Evolutionary conservation across 306 rosid species (phyloP).

Genomic region (Castanea sativa): DNA sequence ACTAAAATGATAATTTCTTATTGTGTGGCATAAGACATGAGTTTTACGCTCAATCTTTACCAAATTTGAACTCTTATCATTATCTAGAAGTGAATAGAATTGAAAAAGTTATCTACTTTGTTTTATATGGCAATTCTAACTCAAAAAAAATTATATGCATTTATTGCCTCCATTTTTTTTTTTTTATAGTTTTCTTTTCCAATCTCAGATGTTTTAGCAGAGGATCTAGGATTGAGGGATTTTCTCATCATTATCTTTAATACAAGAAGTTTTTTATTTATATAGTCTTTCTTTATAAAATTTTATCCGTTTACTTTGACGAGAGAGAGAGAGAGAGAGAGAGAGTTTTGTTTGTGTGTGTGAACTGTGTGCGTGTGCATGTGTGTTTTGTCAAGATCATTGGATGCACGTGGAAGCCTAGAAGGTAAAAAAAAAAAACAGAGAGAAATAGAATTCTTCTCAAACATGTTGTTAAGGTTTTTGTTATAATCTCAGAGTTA

Average conservation of each 20-base stretch:
- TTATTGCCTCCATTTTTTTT: neutral
- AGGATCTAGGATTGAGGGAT: conserved; percentile 32
- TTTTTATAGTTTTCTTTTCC: neutral
- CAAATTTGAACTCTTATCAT: too few relatives aligned
- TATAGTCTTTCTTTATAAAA: neutral
- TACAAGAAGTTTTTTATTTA: neutral
- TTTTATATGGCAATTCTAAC: neutral
- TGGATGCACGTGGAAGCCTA: conserved; percentile 58
- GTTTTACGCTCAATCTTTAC: too few relatives aligned
- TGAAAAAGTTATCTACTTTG: neutral
- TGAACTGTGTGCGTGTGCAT: neutral
- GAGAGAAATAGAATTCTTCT: conserved; percentile 18
- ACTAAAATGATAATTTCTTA: too few relatives aligned
- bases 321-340: conserved; percentile 22
- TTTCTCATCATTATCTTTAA: conserved; percentile 7
- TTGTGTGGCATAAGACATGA: too few relatives aligned
- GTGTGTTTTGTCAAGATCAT: conserved; percentile 48
- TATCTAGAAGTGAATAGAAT: too few relatives aligned
- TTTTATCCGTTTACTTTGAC: conserved; percentile 24
- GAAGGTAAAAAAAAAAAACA: conserved; percentile 19
- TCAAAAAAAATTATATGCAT: neutral
- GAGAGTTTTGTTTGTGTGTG: neutral
- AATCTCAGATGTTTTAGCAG: conserved; percentile 29
- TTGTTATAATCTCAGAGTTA: conserved; percentile 13
- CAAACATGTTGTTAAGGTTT: conserved; percentile 23